Evolutionary conservation across 495 filamentous ascomycete genomes (phyloP).

Genomic region (Clavariopsis aquatica): DNA sequence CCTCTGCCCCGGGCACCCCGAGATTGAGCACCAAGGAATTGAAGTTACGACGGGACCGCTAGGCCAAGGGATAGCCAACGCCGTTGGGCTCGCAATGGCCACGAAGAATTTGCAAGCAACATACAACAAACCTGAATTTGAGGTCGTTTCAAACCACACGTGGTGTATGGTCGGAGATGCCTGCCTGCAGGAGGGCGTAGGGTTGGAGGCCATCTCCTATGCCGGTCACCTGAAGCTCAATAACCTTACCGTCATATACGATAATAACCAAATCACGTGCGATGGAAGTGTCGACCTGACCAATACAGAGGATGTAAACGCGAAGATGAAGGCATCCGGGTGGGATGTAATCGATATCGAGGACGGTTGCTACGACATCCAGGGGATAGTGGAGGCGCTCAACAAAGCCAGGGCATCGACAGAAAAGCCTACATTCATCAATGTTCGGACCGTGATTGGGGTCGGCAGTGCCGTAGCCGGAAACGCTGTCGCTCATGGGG

Average conservation of each 20-base stretch:
- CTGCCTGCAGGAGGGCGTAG: slow-evolving; percentile 63
- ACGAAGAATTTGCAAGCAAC: slow-evolving; percentile 57
- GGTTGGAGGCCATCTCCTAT: slow-evolving; percentile 56
- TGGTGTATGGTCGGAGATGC: slow-evolving; percentile 63
- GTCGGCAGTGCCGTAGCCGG: slow-evolving; percentile 28
- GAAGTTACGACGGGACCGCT: slow-evolving; percentile 65
- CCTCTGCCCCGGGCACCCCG: slow-evolving; percentile 61
- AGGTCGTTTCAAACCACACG: slow-evolving; percentile 53
- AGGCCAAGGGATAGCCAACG: slow-evolving; percentile 62
- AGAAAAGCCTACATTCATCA: slow-evolving; percentile 61
- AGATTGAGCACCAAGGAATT: slow-evolving; percentile 62
- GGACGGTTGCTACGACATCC: slow-evolving; percentile 57
- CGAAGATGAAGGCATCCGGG: slow-evolving; percentile 59
- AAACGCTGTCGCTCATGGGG: slow-evolving; percentile 28
- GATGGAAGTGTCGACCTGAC: slow-evolving; percentile 59
- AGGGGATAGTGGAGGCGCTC: slow-evolving; percentile 54
- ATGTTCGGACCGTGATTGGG: slow-evolving; percentile 44
- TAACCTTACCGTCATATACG: slow-evolving; percentile 57
- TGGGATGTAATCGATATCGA: slow-evolving; percentile 60
- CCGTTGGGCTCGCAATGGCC: slow-evolving; percentile 62
- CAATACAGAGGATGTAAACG: slow-evolving; percentile 61
- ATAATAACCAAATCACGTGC: slow-evolving; percentile 63
- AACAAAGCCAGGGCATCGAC: slow-evolving; percentile 47
- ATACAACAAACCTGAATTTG: slow-evolving; percentile 55
- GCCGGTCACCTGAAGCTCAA: slow-evolving; percentile 58